phyloP scores from a whole-genome alignment of 805 yeast species.

The Lipomyces yamanashiensis region DNA sequence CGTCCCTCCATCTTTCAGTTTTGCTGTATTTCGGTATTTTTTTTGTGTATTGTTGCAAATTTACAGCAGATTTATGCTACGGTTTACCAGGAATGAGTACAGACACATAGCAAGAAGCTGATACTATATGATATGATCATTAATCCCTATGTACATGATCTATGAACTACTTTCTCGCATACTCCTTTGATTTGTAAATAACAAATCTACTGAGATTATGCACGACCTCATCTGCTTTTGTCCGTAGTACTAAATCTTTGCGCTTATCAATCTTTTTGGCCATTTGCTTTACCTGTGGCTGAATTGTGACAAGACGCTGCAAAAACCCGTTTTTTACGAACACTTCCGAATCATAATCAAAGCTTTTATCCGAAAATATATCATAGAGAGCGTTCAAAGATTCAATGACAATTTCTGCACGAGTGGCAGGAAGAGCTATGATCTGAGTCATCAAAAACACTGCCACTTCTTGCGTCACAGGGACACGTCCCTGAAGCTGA shows the following conservation, averaged over 20 bases:
- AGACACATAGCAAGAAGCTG: not conserved
- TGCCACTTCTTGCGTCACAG: constrained; percentile 53
- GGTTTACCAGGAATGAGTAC: too few species aligned
- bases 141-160: too few species aligned
- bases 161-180: not conserved
- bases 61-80: too few species aligned
- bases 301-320: constrained; percentile 49
- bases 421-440: constrained; percentile 40
- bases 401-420: constrained; percentile 57
- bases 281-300: constrained; percentile 55
- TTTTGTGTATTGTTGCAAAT: too few species aligned
- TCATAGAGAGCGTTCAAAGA: constrained; percentile 72
- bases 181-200: constrained; percentile 66
- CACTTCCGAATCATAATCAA: constrained; percentile 67
- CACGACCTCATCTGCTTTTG: constrained; percentile 67
- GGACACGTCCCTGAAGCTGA: constrained; percentile 51
- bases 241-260: constrained; percentile 59
- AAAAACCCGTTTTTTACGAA: constrained; percentile 62
- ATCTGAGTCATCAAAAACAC: constrained; percentile 51
- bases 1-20: too few species aligned
- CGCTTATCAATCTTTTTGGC: constrained; percentile 72
- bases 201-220: constrained; percentile 75
- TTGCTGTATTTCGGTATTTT: too few species aligned
- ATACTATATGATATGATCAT: not conserved
- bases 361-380: constrained; percentile 73